These are phyloP conservation scores for Globisporangium cystogenes DNA, from an alignment of 352 stramenopile genomes.

Conservation along the genomic window DNA sequence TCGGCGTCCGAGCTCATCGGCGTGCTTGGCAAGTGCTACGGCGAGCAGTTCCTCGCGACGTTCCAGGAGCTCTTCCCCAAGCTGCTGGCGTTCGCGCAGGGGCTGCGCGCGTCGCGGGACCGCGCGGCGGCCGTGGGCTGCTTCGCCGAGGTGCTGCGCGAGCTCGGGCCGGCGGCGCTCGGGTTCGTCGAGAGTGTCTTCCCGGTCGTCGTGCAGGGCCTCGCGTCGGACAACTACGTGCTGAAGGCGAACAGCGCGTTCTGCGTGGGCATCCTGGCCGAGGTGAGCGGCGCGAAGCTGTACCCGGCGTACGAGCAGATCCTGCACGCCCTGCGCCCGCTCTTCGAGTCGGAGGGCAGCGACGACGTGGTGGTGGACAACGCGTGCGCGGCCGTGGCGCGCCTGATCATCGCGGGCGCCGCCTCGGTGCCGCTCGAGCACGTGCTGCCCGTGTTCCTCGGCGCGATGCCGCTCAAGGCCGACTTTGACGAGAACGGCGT, in stretches of 20 bases:
- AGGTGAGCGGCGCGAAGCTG: conserved; percentile 71
- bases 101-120: conserved; percentile 87
- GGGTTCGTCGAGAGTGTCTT: conserved; percentile 89
- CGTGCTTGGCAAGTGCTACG: conserved; percentile 92
- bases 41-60: conserved; percentile 87
- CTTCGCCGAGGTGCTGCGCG: conserved; percentile 93
- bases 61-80: conserved; percentile 89
- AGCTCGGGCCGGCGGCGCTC: conserved; percentile 76
- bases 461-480: conserved; percentile 92
- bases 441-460: conserved; percentile 93
- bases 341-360: conserved; percentile 87
- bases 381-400: conserved; percentile 87
- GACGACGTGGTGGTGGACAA: conserved; percentile 92
- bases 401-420: conserved; percentile 89
- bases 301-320: conserved; percentile 87
- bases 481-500: conserved; percentile 96
- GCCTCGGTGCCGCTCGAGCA: conserved; percentile 85
- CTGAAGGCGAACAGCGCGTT: conserved; percentile 95
- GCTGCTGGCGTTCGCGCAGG: conserved; percentile 90
- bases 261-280: conserved; percentile 91
- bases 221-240: conserved; percentile 90
- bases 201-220: conserved; percentile 86
- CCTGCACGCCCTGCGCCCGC: conserved; percentile 86
- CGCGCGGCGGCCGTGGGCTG: conserved; percentile 93
- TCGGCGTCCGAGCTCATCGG: conserved; percentile 92